phyloP scores from a whole-genome alignment of 495 filamentous ascomycete genomes.

The Penicillium salamii region DNA sequence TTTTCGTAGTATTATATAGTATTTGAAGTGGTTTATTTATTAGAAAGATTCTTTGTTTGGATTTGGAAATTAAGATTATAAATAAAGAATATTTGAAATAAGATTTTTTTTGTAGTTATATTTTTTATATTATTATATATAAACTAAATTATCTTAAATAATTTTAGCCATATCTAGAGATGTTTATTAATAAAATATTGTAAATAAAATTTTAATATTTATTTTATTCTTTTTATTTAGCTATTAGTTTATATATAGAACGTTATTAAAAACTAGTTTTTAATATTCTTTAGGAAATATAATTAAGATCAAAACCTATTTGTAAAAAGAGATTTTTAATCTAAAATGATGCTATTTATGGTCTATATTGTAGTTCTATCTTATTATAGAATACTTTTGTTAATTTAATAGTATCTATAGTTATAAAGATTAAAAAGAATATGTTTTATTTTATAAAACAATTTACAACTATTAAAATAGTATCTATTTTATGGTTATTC shows the following conservation, averaged over 20 bases:
- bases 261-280: neutral
- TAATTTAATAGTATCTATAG: neutral
- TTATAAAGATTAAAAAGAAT: neutral
- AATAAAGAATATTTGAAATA: neutral
- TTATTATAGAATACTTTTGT: conserved; percentile 10
- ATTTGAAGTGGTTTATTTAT: neutral
- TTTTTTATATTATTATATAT: conserved; percentile 1
- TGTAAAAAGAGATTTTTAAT: conserved; percentile 12
- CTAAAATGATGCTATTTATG: conserved; percentile 11
- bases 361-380: conserved; percentile 3
- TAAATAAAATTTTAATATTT: conserved; percentile 2
- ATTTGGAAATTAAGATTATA: neutral
- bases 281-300: conserved; percentile 4
- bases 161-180: neutral
- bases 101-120: neutral
- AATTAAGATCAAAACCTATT: conserved; percentile 12
- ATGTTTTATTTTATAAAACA: neutral
- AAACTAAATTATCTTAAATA: neutral
- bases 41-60: neutral
- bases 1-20: neutral
- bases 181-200: conserved; percentile 15
- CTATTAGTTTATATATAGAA: conserved; percentile 22
- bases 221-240: conserved; percentile 14
- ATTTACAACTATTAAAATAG: conserved; percentile 12
- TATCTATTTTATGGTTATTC: neutral